Base-by-base conservation (phyloP, 768 basidiomycete genomes). In the Phylloporus sp. region DNA sequence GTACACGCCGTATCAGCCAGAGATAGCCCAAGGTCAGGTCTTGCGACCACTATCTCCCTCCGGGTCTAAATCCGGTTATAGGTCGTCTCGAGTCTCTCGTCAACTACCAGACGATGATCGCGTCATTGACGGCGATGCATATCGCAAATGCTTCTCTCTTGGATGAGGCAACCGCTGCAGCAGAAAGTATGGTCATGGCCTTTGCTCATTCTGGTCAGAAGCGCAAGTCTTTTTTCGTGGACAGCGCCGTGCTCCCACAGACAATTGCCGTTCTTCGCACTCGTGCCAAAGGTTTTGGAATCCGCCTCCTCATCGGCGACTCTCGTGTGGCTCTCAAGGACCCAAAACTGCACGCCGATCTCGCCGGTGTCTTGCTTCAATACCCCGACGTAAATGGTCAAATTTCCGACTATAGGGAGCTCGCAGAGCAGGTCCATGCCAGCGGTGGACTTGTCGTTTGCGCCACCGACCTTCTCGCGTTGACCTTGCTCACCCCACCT, bases 121-220 rank as follows among this genome's bases (percentile, higher is more conserved):
- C 81, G 70, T 96, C 94, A 14, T 71, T 99, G 60, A 96, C 95
- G 13, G 78, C 85, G 18, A 92, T 99, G 79, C 88, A 92, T 57
- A 91, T 97, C 51, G 90, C 95, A 23, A 97, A 97, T 59, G 93
- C 95, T 3, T 97, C 93, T 14, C 76, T 99, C 20, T 73, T 99
- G 24, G 95, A 97, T 60, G 95, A 97, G 66, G 86, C 89, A 8
- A 97, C 93, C 5, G 94, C 93, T 15, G 91, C 91, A 2, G 93
- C 90, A 1, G 94, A 96, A 69, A 91, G 81, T 53, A 98, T 98
- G 96, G 84, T 95, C 50, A 93, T 99, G 88, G 80, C 93, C 17
- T 89, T 84, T 54, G 75, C 80, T 21, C 71, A 79, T 41, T 67
- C 79, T 2, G 74, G 74, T 40, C 79, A 81, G 60, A 90, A 84